Evolutionary conservation across 2,329 filamentous ascomycete species (phyloP), one percentile per base, ranked within the genome.

Genomic region (Aphanoascus verrucosus): DNA sequence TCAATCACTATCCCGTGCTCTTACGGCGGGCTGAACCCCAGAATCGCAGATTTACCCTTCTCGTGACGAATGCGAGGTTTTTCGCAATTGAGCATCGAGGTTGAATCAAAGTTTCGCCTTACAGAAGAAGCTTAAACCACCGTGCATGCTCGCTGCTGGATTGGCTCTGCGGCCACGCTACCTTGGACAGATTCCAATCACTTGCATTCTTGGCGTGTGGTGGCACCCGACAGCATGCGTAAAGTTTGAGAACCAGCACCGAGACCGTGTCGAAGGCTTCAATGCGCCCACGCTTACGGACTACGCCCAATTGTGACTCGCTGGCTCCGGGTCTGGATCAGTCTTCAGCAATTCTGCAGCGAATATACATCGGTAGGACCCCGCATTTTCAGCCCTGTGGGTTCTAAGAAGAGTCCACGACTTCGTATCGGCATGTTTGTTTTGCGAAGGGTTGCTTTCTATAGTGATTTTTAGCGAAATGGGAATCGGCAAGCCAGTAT

Each of bases 301-400:
- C 15, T 17, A 1, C 20, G 32, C 3, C n/a, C 35, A 11, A 3
- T 11, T 37, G 35, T n/a, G 35, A 11, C 8, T 37, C 35, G 35
- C n/a, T 37, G n/a, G n/a, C 12, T 3, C 8, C 5, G 23, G 12
- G 31, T 38, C 45, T 48, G 11, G 32, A 38, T 37, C 17, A 20
- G 3, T 38, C 44, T 35, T 35, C 23, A 14, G 8, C 4, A 4
- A 23, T 34, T 38, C 8, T 14, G 15, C 31, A 48, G 9, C 15
- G 20, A 37, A 34, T 3, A 46, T 15, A 32, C 35, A 37, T n/a
- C 32, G 3, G 23, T 7, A 28, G 23, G 23, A 28, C 23, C 28
- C 45, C 45, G 31, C 45, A 5, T 38, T 43, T n/a, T 50, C 48
- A 50, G 48, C 48, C 38, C 48, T 50, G 48, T 20, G 37, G 14